Percentiles rank a stretch among this genome's conserved stretches.
Evolutionary conservation across 768 basidiomycete genomes (phyloP).

Genomic region (Tephrocybe sp.): DNA sequence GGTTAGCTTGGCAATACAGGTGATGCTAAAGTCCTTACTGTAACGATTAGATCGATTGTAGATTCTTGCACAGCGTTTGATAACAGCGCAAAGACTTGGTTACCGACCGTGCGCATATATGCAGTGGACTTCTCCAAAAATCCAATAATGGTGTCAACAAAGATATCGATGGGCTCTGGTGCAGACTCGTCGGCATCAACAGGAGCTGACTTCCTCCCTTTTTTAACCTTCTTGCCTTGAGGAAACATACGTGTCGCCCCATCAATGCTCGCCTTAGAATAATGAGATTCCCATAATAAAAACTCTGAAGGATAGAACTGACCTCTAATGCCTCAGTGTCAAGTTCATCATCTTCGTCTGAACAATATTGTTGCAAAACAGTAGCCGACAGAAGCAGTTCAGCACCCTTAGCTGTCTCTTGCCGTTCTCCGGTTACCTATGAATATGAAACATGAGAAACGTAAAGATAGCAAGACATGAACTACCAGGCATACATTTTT

Average conservation of each 20-base stretch:
- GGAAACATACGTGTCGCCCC: constrained; percentile 55
- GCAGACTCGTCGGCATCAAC: constrained; percentile 33
- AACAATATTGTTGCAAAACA: constrained; percentile 70
- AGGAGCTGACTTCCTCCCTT: constrained; percentile 33
- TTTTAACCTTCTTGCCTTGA: constrained; percentile 34
- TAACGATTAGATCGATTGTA: constrained; percentile 78
- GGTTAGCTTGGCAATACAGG: constrained; percentile 1
- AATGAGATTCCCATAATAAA: background rate
- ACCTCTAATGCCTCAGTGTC: constrained; percentile 66
- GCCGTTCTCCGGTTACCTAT: constrained; percentile 32
- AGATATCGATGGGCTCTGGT: constrained; percentile 71
- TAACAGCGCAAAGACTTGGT: constrained; percentile 74
- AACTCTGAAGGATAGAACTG: constrained; percentile 4
- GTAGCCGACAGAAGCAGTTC: constrained; percentile 70
- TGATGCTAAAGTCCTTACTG: constrained; percentile 47
- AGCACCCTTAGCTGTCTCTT: constrained; percentile 63
- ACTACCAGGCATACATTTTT: constrained; percentile 33
- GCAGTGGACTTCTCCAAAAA: constrained; percentile 81
- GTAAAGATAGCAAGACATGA: background rate
- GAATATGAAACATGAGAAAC: background rate
- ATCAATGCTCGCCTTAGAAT: constrained; percentile 55
- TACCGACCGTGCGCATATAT: constrained; percentile 77
- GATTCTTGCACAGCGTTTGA: constrained; percentile 62
- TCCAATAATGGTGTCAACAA: constrained; percentile 89
- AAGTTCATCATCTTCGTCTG: constrained; percentile 48